Evolutionary conservation across 2,329 filamentous ascomycete species (phyloP).

Genomic region (Chalara sp.): DNA sequence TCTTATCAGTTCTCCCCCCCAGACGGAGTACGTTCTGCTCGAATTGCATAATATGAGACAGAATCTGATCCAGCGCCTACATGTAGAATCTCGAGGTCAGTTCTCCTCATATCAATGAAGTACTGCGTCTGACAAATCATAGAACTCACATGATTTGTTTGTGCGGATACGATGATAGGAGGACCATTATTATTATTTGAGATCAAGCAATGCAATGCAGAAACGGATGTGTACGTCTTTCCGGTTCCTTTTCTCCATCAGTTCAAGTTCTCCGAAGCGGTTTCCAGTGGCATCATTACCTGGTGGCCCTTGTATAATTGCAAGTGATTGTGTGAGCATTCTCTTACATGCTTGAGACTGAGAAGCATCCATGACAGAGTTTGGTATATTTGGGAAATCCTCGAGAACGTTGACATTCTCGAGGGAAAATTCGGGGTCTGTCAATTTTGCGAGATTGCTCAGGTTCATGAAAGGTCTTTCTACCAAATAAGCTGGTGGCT

Average conservation of each 20-base stretch:
- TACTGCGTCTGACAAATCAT: no score
- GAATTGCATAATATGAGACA: conserved; percentile 41
- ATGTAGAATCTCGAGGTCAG: no score
- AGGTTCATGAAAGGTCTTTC: conserved; percentile 44
- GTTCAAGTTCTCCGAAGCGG: no score
- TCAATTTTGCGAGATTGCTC: conserved; percentile 31
- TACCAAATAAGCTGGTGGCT: conserved; percentile 45
- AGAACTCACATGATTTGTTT: conserved; percentile 68
- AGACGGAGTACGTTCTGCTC: conserved; percentile 58
- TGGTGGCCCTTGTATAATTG: conserved; percentile 76
- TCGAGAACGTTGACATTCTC: conserved; percentile 46
- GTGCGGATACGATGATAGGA: conserved; percentile 73
- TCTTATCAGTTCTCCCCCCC: conserved; percentile 25
- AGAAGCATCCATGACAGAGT: conserved; percentile 56
- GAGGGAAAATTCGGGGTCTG: conserved; percentile 18
- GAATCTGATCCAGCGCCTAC: conserved; percentile 65
- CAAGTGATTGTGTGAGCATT: conserved; percentile 65
- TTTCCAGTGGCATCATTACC: background rate
- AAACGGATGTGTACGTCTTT: conserved; percentile 77
- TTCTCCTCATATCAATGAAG: no score
- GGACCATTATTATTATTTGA: conserved; percentile 46
- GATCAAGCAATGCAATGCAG: conserved; percentile 60
- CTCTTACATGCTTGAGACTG: conserved; percentile 62
- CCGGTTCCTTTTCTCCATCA: conserved; percentile 48
- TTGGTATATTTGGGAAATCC: conserved; percentile 41